These are phyloP conservation scores for Linnemannia zychae DNA, from an alignment of 192 early-diverging fungal species.

Conservation along the genomic window DNA sequence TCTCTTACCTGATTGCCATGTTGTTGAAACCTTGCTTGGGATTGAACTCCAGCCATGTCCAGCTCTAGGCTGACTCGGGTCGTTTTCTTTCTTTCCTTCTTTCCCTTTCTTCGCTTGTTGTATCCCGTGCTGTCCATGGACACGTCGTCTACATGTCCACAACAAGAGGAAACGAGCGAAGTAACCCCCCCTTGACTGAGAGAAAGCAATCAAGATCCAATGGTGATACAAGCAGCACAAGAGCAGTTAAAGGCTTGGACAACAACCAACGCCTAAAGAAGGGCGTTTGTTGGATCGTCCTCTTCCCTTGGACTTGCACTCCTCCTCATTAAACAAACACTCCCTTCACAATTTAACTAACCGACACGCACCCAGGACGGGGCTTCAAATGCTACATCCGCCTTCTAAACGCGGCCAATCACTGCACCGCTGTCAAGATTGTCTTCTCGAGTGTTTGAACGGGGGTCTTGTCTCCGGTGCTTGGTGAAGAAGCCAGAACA, in stretches of 20 bases:
- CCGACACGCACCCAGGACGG: constrained; percentile 1
- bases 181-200: too few relatives aligned
- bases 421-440: not conserved
- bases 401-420: not conserved
- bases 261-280: too few relatives aligned
- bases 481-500: not conserved
- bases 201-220: too few relatives aligned
- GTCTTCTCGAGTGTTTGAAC: not conserved
- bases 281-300: not conserved
- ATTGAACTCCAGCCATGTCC: not conserved
- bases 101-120: not conserved
- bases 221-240: too few relatives aligned
- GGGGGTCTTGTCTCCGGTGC: not conserved
- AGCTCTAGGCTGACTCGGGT: not conserved
- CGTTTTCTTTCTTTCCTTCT: not conserved
- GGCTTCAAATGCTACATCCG: not conserved
- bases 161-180: not conserved
- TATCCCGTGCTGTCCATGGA: not conserved
- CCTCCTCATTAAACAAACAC: not conserved
- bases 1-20: not conserved
- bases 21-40: not conserved
- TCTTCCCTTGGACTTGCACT: not conserved
- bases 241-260: too few relatives aligned
- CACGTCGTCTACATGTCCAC: not conserved
- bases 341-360: not conserved